Conservation (phyloP, 805 yeast species). For the Lipomyces yamadae region DNA sequence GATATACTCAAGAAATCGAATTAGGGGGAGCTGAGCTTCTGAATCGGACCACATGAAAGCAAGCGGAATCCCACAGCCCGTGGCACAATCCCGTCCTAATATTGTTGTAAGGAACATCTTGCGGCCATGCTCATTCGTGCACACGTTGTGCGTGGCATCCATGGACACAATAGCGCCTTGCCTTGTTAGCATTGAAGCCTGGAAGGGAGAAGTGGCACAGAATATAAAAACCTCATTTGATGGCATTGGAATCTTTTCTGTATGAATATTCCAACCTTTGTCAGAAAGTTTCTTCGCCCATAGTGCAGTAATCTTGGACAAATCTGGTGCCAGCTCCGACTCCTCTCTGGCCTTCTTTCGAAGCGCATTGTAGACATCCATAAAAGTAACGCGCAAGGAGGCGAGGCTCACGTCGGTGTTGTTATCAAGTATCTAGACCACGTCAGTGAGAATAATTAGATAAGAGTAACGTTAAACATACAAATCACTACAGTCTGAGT, state of each 20-base stretch:
- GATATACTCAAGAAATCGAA: too few relatives aligned
- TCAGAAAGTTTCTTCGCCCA: not conserved
- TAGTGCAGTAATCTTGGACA: not conserved
- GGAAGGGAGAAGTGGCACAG: too few relatives aligned
- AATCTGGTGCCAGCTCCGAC: not conserved
- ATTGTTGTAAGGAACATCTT: not conserved
- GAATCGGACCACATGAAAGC: too few relatives aligned
- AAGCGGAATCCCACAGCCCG: too few relatives aligned
- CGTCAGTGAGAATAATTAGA: too few relatives aligned
- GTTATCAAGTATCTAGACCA: not conserved
- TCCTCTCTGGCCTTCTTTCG: slow-evolving; percentile 5
- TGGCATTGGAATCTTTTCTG: too few relatives aligned
- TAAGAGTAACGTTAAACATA: too few relatives aligned
- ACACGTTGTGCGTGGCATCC: not conserved
- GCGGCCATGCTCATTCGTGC: not conserved
- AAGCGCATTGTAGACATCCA: slow-evolving; percentile 1
- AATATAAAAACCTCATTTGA: too few relatives aligned
- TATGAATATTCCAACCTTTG: too few relatives aligned
- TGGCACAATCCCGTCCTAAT: not conserved
- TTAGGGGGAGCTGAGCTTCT: too few relatives aligned
- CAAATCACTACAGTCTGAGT: too few relatives aligned
- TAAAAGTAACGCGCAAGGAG: slow-evolving; percentile 5
- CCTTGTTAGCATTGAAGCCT: too few relatives aligned
- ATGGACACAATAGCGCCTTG: not conserved
- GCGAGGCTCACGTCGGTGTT: slow-evolving; percentile 2